phyloP scores from a whole-genome alignment of 345 rosid genomes.

The Abelmoschus esculentus region DNA sequence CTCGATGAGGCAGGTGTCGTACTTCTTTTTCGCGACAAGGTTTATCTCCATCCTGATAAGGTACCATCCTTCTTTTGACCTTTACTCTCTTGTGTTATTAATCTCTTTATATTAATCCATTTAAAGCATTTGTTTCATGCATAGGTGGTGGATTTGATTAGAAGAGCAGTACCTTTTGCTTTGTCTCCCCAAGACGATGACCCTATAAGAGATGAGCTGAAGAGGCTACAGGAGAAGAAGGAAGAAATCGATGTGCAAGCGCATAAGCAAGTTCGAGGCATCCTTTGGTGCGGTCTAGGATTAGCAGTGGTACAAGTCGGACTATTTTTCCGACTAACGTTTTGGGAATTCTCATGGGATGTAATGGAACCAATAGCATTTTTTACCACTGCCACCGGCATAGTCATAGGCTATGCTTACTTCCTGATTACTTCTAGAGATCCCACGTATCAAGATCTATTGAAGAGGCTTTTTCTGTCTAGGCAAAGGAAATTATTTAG shows the following conservation, averaged over 20 bases:
- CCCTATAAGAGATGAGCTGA: conserved; percentile 59
- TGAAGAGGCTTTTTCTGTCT: conserved; percentile 81
- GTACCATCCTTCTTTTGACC: conserved; percentile 21
- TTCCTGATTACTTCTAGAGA: conserved; percentile 82
- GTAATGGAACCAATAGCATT: conserved; percentile 95
- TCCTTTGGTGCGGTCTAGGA: conserved; percentile 73
- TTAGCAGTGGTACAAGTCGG: conserved; percentile 48
- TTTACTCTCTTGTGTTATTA: neutral
- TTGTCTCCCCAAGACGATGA: conserved; percentile 21
- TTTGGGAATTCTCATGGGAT: conserved; percentile 99
- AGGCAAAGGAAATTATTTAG: conserved; percentile 76
- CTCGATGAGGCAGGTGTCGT: conserved; percentile 88
- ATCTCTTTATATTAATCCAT: neutral
- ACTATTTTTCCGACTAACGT: conserved; percentile 80
- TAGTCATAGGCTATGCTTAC: conserved; percentile 81
- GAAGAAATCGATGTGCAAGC: conserved; percentile 79
- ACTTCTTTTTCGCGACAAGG: conserved; percentile 79
- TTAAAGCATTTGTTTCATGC: neutral
- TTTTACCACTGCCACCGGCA: conserved; percentile 64
- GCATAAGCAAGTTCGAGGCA: conserved; percentile 74
- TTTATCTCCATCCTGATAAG: conserved; percentile 85
- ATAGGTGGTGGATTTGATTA: conserved; percentile 83
- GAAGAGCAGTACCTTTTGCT: conserved; percentile 63
- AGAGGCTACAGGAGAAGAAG: conserved; percentile 56
- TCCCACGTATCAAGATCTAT: conserved; percentile 86